Percentiles rank a stretch among this genome's conserved stretches.
These are phyloP conservation scores for Zygosaccharomyces siamensis DNA, from an alignment of 805 yeast species.

Conservation along the genomic window DNA sequence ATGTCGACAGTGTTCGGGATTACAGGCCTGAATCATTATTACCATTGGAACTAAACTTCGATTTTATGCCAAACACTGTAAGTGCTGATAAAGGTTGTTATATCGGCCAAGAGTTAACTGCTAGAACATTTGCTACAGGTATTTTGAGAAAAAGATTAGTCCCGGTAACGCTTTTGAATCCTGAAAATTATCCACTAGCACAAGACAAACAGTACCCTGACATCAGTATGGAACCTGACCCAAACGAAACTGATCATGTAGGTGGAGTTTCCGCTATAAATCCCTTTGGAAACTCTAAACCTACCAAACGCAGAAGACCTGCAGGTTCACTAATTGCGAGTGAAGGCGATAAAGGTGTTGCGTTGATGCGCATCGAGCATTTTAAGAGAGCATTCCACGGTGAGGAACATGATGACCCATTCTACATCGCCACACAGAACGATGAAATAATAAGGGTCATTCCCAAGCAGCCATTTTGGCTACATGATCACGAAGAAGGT, in stretches of 20 bases:
- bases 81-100: slow-evolving; percentile 93
- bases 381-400: slow-evolving; percentile 25
- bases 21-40: slow-evolving; percentile 48
- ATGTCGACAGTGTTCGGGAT: slow-evolving; percentile 51
- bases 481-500: slow-evolving; percentile 9
- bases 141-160: slow-evolving; percentile 75
- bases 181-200: neutral
- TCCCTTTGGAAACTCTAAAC: slow-evolving; percentile 39
- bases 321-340: slow-evolving; percentile 59
- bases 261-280: slow-evolving; percentile 20
- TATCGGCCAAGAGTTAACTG: slow-evolving; percentile 92
- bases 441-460: slow-evolving; percentile 12
- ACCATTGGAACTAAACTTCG: slow-evolving; percentile 83
- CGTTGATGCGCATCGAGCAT: slow-evolving; percentile 50
- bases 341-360: slow-evolving; percentile 60
- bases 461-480: slow-evolving; percentile 30
- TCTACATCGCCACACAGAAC: slow-evolving; percentile 11
- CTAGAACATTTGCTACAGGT: slow-evolving; percentile 80
- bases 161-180: slow-evolving; percentile 47
- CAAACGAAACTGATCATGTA: neutral
- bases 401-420: slow-evolving; percentile 27
- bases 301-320: slow-evolving; percentile 39
- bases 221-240: slow-evolving; percentile 7
- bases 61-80: slow-evolving; percentile 63
- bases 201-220: slow-evolving; percentile 11